Base-by-base conservation (phyloP, 2,329 filamentous ascomycete genomes). In the Zymoseptoria crescenta region DNA sequence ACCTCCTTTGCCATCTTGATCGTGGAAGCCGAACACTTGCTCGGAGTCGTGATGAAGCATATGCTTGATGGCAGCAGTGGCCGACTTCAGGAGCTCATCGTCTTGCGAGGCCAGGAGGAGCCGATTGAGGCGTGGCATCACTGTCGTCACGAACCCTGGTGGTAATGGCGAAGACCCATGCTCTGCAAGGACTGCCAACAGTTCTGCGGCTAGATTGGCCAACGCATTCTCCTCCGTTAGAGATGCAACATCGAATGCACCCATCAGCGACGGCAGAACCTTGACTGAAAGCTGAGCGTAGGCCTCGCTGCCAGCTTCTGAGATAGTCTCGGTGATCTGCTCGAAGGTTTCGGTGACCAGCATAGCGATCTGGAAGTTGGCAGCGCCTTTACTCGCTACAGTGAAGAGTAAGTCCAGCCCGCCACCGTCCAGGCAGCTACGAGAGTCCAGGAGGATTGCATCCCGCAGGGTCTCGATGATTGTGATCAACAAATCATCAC, bases 321-420 rank as follows among this genome's bases (percentile, higher is more conserved):
- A 78, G 59, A 96, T 82, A 1, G 79, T 81, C 55, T 82, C 79
- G 5, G 92, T 88, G 58, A 96, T 86, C 50, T 94, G 90, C 73
- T 97, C 93, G 69, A 99, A 96, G 0, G 90, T 87, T 74, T 99
- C 94, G 41, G 85, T 88, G 24, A 97, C 88, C 55, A 96, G 79
- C 77, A 92, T 87, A 0, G 87, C 91, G 52, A 96, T 83, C 73
- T 96, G 92, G 77, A 95, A 96, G 75, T 96, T 97, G 61, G 83
- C 85, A 0, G 93, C 89, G 28, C 91, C 91, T 70, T 92, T 86
- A 72, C 91, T 94, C 21, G 91, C 93, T 61, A 97, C 84, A 56
- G 88, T 84, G 76, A 99, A 97, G 8, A 99, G 83, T 13, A 92
- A 79, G 67, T 94, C 88, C 5, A 96, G 79, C 21, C 93, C 90